phyloP scores from a whole-genome alignment of 2,329 filamentous ascomycete genomes.

The Venturiaceae sp. region DNA sequence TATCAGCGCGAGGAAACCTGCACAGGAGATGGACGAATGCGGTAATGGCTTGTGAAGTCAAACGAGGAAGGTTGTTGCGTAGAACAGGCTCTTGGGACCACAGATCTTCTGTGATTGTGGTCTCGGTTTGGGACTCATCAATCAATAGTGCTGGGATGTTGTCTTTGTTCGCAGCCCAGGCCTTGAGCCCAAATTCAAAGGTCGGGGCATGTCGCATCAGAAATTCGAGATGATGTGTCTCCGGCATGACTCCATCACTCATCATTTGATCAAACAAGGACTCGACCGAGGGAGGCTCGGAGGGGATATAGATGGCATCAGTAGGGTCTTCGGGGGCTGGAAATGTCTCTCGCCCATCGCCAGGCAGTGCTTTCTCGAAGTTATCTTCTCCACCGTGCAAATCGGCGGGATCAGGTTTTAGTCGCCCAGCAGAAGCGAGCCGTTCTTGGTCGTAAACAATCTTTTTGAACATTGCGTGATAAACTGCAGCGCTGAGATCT shows the following conservation, averaged over 20 bases:
- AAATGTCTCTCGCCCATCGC: not conserved
- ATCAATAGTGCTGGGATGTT: not conserved
- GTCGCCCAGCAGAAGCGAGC: constrained; percentile 1
- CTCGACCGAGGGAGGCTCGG: constrained; percentile 45
- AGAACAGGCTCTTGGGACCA: not conserved
- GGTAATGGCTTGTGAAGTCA: not conserved
- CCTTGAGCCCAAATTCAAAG: constrained; percentile 1
- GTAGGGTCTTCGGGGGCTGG: not conserved
- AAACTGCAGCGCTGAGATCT: constrained; percentile 23
- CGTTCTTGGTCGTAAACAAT: constrained; percentile 27
- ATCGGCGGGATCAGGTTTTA: too few species aligned
- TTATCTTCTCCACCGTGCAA: not conserved
- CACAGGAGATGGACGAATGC: not conserved
- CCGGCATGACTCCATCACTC: constrained; percentile 36
- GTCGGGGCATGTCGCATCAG: constrained; percentile 34
- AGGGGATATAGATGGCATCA: constrained; percentile 1
- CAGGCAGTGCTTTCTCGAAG: not conserved
- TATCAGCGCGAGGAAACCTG: not conserved
- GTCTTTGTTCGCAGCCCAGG: not conserved
- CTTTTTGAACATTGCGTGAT: constrained; percentile 51
- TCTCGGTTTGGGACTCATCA: not conserved
- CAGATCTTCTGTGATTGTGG: not conserved
- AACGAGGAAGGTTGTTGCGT: not conserved
- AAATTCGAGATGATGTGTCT: constrained; percentile 41
- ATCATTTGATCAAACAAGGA: constrained; percentile 53